Conservation (phyloP, 106 monocot species). For the Allium sativum region DNA sequence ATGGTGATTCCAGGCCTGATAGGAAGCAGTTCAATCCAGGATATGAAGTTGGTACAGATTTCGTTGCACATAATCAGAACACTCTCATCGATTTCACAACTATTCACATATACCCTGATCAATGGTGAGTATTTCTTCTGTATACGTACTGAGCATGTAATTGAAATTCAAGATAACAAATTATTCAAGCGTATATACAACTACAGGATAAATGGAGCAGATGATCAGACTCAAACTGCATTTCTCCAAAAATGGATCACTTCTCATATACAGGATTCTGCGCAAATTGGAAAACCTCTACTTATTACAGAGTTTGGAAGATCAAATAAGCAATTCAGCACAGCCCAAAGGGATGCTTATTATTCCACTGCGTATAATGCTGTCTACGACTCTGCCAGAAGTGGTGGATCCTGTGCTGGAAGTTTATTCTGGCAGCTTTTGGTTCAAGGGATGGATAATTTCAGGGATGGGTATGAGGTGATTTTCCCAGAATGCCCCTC, state of each 20-base stretch:
- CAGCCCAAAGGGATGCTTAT: constrained; percentile 17
- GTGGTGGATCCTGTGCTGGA: constrained; percentile 19
- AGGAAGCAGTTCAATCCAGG: constrained; percentile 46
- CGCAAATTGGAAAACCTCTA: constrained; percentile 31
- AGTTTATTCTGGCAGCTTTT: constrained; percentile 14
- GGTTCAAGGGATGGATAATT: constrained; percentile 14
- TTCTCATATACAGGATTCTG: constrained; percentile 26
- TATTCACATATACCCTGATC: constrained; percentile 62
- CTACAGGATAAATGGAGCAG: constrained; percentile 24
- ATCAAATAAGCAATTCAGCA: constrained; percentile 1
- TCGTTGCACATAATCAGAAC: constrained; percentile 47
- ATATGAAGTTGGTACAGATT: constrained; percentile 45
- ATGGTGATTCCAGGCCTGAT: constrained; percentile 41
- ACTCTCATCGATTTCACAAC: constrained; percentile 50
- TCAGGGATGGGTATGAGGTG: constrained; percentile 9
- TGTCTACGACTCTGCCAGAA: constrained; percentile 22
- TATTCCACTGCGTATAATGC: constrained; percentile 18
- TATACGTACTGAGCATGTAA: not conserved
- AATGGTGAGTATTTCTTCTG: constrained; percentile 27
- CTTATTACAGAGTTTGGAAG: constrained; percentile 46
- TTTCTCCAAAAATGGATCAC: constrained; percentile 39
- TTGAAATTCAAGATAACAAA: not conserved
- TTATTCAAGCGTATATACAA: not conserved
- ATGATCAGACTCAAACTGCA: constrained; percentile 13
- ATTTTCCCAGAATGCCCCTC: constrained; percentile 4